Base-by-base conservation (phyloP, 352 stramenopile genomes). In the Aphanomyces astaci region DNA sequence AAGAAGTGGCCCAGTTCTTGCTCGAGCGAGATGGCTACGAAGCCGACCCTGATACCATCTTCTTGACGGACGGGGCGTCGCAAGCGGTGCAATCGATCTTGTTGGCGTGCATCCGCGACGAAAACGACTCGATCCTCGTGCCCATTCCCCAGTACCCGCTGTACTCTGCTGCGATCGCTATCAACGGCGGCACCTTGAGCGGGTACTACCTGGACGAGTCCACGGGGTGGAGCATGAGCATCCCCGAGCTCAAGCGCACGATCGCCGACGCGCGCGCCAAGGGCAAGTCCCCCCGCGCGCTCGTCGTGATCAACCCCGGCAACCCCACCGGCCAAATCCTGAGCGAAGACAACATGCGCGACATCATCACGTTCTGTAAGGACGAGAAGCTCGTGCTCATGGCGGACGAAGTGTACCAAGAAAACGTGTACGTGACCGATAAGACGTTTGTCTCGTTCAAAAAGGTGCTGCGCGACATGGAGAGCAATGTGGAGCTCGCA, bases 221-320 rank as follows among this genome's bases (percentile, higher is more conserved):
- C n/a, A 87, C 86, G 2, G 84, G 81, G 49, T 99, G 97, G 97
- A 81, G 75, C 36, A 82, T 96, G 55, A 80, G 81, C 27, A 74
- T 92, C 36, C 81, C 86, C 40, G 95, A 99, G 75, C 77, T 99
- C 27, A 78, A 92, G 68, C 82, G 89, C 60, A 84, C 94, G 4
- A 84, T 99, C 5, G 72, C 89, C 9, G 80, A 98, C 64, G 95
- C 94, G 15, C 84, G 85, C 43, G 74, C 76, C 15, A 77, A 94
- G 10, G 94, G 95, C 48, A 97, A 98, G 73, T 94, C 87, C 13
- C 88, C 98, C 33, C 89, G 95, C 56, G 91, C 83, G 2, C 80
- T 99, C 25, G 96, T 98, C n/a, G 81, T 99, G 24, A 99, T 99
- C 81, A 99, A 99, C 82, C 97, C 97, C 28, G 97, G 97, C 64